A percentile compares a stretch with the other conserved stretches of the same genome.
Evolutionary conservation across 768 basidiomycete species (phyloP).

Genomic region (Russula abietina): DNA sequence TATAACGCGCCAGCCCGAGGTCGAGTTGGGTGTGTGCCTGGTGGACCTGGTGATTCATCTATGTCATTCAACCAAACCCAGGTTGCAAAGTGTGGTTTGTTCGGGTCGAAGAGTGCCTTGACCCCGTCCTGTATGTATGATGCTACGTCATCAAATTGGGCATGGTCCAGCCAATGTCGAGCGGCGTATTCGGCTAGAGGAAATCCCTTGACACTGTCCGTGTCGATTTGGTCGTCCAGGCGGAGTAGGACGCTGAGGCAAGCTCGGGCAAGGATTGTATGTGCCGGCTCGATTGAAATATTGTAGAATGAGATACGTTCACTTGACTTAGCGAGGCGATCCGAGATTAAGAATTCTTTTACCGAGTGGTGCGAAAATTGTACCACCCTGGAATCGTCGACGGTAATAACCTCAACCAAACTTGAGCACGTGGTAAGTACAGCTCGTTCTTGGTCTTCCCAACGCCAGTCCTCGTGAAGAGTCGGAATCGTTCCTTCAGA

Average conservation of each 20-base stretch:
- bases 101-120: neutral
- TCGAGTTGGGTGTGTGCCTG: neutral
- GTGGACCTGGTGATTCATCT: neutral
- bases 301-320: neutral
- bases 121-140: neutral
- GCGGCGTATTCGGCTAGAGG: conserved; percentile 3
- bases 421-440: neutral
- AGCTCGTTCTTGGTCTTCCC: conserved; percentile 1
- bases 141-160: neutral
- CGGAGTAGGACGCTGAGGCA: neutral
- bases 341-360: neutral
- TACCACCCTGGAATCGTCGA: neutral
- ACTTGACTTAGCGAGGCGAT: neutral
- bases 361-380: conserved; percentile 10
- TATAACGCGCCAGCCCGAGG: neutral
- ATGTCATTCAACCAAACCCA: conserved; percentile 1
- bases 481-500: neutral
- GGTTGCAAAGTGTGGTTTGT: neutral
- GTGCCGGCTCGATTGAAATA: neutral
- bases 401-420: neutral
- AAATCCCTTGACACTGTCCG: too few relatives aligned
- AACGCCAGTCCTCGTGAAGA: neutral
- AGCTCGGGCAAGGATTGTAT: neutral
- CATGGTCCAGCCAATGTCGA: conserved; percentile 3
- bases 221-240: neutral